These are phyloP conservation scores for Kodamaea jinghongensis DNA, from an alignment of 805 yeast genomes.

Conservation along the genomic window DNA sequence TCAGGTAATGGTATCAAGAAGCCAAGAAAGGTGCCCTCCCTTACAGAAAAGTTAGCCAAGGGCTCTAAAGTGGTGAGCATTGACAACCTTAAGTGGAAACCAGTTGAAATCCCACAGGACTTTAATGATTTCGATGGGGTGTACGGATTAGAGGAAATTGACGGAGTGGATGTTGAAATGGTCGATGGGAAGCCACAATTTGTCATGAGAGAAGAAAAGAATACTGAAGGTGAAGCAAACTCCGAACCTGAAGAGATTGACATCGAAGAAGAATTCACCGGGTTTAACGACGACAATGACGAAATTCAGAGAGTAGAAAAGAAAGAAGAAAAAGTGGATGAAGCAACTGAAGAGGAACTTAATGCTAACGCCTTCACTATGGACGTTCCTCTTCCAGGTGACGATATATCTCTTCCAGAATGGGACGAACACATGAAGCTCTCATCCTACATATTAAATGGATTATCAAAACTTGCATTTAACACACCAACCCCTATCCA, in stretches of 20 bases:
- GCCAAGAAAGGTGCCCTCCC: slow-evolving; percentile 18
- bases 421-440: slow-evolving; percentile 55
- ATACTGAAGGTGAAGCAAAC: slow-evolving; percentile 14
- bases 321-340: slow-evolving; percentile 9
- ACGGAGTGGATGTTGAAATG: slow-evolving; percentile 82
- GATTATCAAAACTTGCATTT: slow-evolving; percentile 59
- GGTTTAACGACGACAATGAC: slow-evolving; percentile 20
- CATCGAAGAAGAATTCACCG: slow-evolving; percentile 28
- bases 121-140: slow-evolving; percentile 87
- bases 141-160: slow-evolving; percentile 90
- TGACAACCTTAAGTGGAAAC: slow-evolving; percentile 67
- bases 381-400: slow-evolving; percentile 29
- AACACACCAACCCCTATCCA: slow-evolving; percentile 83
- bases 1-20: slow-evolving; percentile 9
- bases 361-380: slow-evolving; percentile 30
- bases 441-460: slow-evolving; percentile 58
- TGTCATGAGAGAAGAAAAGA: slow-evolving; percentile 28
- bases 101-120: slow-evolving; percentile 79
- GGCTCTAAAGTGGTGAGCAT: slow-evolving; percentile 45
- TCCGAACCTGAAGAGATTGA: slow-evolving; percentile 18
- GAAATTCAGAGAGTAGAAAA: slow-evolving; percentile 8
- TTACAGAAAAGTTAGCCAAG: slow-evolving; percentile 28
- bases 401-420: slow-evolving; percentile 49
- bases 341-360: slow-evolving; percentile 17
- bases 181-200: slow-evolving; percentile 67